These are phyloP conservation scores for Galerina sulciceps DNA, from an alignment of 768 basidiomycete species.

Conservation along the genomic window DNA sequence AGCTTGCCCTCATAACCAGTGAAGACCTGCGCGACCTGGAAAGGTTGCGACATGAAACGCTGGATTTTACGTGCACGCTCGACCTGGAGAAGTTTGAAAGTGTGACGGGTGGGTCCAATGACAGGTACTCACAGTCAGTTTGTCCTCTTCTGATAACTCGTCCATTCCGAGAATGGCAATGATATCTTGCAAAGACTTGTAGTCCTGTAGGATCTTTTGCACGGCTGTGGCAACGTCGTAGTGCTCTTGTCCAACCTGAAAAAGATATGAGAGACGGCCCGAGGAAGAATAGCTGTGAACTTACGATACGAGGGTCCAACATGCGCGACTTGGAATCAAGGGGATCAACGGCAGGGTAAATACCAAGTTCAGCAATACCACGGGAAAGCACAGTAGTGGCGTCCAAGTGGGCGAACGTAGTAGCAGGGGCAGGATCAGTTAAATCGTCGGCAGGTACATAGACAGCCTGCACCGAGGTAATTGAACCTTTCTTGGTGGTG, in stretches of 20 bases:
- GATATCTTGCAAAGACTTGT: constrained; percentile 98
- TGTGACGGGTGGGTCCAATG: neutral
- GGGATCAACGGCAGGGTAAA: constrained; percentile 99
- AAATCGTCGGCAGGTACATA: constrained; percentile 99
- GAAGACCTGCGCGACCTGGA: constrained; percentile 99
- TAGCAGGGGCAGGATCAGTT: constrained; percentile 99
- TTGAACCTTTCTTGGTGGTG: constrained; percentile 99
- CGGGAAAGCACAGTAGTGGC: constrained; percentile 99
- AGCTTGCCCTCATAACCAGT: constrained; percentile 99
- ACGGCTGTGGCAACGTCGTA: constrained; percentile 96
- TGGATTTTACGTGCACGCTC: constrained; percentile 98
- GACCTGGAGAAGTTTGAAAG: constrained; percentile 52
- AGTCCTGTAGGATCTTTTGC: constrained; percentile 97
- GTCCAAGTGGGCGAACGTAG: constrained; percentile 99
- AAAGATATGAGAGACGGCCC: neutral
- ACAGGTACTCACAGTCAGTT: constrained; percentile 78
- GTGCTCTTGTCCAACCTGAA: constrained; percentile 86
- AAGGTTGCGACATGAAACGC: constrained; percentile 99
- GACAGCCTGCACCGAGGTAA: constrained; percentile 99
- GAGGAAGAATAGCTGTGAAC: constrained; percentile 26
- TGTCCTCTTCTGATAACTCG: constrained; percentile 99
- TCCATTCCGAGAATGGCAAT: constrained; percentile 99
- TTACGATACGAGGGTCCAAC: constrained; percentile 98
- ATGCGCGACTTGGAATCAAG: constrained; percentile 99
- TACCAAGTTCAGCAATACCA: constrained; percentile 98